Evolutionary conservation across 2,329 filamentous ascomycete species (phyloP).

Genomic region (Trichoderma brevicompactum): DNA sequence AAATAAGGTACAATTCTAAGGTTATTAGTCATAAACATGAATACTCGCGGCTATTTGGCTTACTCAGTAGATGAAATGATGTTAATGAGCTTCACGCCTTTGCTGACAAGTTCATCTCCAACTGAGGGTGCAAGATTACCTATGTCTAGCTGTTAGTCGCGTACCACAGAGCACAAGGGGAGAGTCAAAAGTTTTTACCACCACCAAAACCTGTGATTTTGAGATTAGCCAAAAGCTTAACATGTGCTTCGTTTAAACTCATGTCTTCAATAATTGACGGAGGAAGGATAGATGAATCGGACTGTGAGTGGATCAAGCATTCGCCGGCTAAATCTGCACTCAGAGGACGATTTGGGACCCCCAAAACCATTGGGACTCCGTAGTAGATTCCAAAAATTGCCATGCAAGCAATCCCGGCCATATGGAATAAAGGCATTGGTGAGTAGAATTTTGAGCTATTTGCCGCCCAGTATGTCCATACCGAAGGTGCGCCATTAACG

Average conservation of each 20-base stretch:
- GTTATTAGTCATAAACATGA: not conserved
- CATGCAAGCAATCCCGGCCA: slow-evolving; percentile 40
- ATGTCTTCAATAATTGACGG: slow-evolving; percentile 52
- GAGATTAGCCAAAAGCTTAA: slow-evolving; percentile 41
- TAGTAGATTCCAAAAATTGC: slow-evolving; percentile 40
- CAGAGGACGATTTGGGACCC: slow-evolving; percentile 42
- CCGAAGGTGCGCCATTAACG: slow-evolving; percentile 33
- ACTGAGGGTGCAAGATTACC: slow-evolving; percentile 45
- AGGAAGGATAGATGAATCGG: slow-evolving; percentile 40
- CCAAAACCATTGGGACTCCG: slow-evolving; percentile 35
- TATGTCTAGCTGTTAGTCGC: slow-evolving; percentile 20
- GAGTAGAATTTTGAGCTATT: slow-evolving; percentile 21
- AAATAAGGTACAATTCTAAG: slow-evolving; percentile 44
- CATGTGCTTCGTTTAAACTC: slow-evolving; percentile 40
- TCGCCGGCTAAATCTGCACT: slow-evolving; percentile 42
- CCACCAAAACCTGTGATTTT: slow-evolving; percentile 44
- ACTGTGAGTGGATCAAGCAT: slow-evolving; percentile 37
- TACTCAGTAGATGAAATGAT: slow-evolving; percentile 51
- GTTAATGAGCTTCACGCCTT: slow-evolving; percentile 44
- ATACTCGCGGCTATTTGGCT: slow-evolving; percentile 23
- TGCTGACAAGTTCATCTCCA: slow-evolving; percentile 45
- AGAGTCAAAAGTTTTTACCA: slow-evolving; percentile 35
- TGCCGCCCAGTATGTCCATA: slow-evolving; percentile 26
- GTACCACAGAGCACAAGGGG: no score
- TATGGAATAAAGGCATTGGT: slow-evolving; percentile 47